Conservation (phyloP, 2,329 filamentous ascomycete species). For the Colletotrichum scovillei region DNA sequence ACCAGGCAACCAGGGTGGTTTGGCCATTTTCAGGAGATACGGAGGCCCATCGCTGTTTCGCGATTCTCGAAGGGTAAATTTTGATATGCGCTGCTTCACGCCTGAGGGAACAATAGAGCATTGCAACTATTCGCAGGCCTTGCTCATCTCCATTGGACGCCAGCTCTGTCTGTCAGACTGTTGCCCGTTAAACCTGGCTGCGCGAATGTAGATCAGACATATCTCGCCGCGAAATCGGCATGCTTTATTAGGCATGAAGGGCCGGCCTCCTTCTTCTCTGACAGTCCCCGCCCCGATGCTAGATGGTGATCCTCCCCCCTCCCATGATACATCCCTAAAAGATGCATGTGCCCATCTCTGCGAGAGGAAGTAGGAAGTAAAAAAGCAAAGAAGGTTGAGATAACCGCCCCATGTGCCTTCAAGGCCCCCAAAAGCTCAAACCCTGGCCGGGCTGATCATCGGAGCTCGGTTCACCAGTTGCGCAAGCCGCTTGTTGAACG, state of each 20-base stretch:
- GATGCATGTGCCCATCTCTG: constrained; percentile 7
- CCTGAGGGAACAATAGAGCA: background rate
- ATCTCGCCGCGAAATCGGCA: background rate
- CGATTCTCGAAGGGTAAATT: background rate
- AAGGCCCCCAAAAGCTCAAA: background rate
- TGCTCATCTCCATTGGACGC: background rate
- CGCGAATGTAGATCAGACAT: constrained; percentile 3
- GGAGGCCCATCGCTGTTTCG: background rate
- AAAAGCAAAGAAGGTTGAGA: constrained; percentile 21
- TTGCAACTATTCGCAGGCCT: background rate
- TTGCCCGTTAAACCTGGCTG: background rate
- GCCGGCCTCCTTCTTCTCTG: background rate
- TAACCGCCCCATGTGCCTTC: constrained; percentile 13
- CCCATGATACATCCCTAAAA: background rate
- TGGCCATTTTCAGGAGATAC: background rate
- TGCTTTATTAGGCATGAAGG: background rate
- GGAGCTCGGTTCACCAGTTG: constrained; percentile 16
- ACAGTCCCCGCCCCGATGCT: background rate
- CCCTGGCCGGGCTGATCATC: constrained; percentile 4
- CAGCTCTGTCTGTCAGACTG: background rate
- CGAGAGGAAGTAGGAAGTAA: background rate
- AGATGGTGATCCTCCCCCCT: background rate
- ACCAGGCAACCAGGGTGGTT: background rate
- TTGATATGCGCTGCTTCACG: background rate
- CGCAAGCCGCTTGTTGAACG: constrained; percentile 5